phyloP scores from a whole-genome alignment of 768 basidiomycete genomes.

The Collybiopsis luxurians region DNA sequence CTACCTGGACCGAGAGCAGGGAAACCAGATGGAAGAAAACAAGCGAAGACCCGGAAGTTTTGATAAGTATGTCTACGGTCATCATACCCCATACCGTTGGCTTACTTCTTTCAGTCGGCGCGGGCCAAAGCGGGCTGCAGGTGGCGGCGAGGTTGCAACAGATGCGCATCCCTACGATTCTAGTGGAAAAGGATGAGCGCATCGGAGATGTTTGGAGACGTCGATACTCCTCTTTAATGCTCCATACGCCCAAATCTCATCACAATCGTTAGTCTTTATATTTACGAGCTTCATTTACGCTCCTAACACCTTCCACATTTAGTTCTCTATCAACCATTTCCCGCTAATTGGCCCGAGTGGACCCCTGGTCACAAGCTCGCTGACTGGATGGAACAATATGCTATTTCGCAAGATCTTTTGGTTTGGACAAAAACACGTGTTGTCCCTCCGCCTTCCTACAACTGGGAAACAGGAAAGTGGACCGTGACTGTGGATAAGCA shows the following conservation, averaged over 20 bases:
- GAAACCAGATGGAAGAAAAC: background rate
- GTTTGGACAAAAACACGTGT: constrained; percentile 38
- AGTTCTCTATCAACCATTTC: constrained; percentile 9
- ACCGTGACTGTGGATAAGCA: constrained; percentile 23
- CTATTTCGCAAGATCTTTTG: constrained; percentile 34
- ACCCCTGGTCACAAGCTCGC: constrained; percentile 41
- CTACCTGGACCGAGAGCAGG: background rate
- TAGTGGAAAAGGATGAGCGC: constrained; percentile 31
- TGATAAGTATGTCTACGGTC: background rate
- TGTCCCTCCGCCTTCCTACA: constrained; percentile 29
- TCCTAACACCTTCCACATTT: too few relatives aligned
- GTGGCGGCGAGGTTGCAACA: constrained; percentile 41
- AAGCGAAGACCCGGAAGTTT: background rate
- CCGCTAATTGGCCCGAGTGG: constrained; percentile 35
- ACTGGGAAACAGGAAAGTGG: constrained; percentile 29
- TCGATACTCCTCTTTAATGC: constrained; percentile 38
- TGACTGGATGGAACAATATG: constrained; percentile 45
- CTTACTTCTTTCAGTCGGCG: constrained; percentile 32
- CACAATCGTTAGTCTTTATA: constrained; percentile 12
- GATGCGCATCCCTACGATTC: constrained; percentile 34
- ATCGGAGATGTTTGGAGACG: constrained; percentile 44
- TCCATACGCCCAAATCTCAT: constrained; percentile 35
- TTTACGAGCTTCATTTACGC: background rate
- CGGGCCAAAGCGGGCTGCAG: constrained; percentile 40
- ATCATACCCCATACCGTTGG: too few relatives aligned